Conservation (phyloP, 2,329 filamentous ascomycete species). For the Ophiostoma sp. region DNA sequence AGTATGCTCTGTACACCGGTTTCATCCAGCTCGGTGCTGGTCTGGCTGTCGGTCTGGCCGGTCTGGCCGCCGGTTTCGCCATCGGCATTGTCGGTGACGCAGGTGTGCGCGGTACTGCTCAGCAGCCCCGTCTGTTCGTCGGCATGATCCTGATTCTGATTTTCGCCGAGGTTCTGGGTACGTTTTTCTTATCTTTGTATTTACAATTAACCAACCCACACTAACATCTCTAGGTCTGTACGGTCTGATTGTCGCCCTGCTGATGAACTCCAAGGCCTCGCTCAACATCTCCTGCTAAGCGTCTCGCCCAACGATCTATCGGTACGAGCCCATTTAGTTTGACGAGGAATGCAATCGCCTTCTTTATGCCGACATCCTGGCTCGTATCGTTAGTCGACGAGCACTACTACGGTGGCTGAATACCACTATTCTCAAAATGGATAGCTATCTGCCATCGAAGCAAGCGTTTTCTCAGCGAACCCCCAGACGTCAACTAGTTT, state of each 20-base stretch:
- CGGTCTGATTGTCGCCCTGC: constrained; percentile 94
- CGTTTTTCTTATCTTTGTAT: constrained; percentile 34
- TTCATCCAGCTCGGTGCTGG: constrained; percentile 84
- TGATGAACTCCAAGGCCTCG: constrained; percentile 95
- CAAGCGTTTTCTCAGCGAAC: constrained; percentile 12
- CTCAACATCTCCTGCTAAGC: constrained; percentile 59
- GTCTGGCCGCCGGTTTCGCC: constrained; percentile 78
- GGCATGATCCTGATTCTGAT: constrained; percentile 99
- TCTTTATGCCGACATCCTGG: neutral
- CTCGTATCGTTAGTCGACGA: neutral
- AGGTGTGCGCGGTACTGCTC: constrained; percentile 79
- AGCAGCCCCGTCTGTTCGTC: constrained; percentile 82
- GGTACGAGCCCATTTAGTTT: neutral
- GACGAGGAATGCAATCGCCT: neutral
- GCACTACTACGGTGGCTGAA: neutral
- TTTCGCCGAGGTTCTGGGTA: constrained; percentile 98
- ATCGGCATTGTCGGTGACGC: constrained; percentile 86
- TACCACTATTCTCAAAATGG: neutral
- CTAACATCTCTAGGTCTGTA: constrained; percentile 70
- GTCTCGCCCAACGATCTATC: constrained; percentile 18
- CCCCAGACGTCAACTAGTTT: neutral
- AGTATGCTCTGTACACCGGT: constrained; percentile 67
- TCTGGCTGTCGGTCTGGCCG: constrained; percentile 74
- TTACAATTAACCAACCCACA: constrained; percentile 14
- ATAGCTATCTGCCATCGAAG: neutral